Conservation (phyloP, 306 rosid genomes). For the Rosa multiflora region DNA sequence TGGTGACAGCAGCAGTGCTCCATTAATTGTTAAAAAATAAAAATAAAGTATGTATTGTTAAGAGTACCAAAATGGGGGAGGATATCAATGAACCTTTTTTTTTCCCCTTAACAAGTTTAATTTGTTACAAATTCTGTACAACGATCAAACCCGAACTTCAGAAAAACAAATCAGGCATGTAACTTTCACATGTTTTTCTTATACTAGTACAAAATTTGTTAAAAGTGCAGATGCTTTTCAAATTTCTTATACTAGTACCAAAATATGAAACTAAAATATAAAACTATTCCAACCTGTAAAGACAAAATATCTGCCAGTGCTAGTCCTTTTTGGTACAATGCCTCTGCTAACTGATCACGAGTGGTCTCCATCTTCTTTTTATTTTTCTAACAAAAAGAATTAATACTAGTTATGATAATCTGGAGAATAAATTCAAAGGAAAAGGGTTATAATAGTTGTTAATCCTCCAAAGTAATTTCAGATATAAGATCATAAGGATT, state of each 20-base stretch:
- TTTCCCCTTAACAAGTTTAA: background rate
- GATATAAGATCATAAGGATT: background rate
- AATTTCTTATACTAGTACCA: conserved; percentile 15
- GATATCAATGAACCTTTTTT: background rate
- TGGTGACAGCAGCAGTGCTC: background rate
- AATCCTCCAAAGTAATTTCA: background rate
- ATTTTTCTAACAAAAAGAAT: conserved; percentile 39
- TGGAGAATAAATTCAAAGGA: background rate
- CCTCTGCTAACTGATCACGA: conserved; percentile 88
- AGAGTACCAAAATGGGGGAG: background rate
- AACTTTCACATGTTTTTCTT: conserved; percentile 10
- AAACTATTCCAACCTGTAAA: conserved; percentile 54
- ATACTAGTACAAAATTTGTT: conserved; percentile 13
- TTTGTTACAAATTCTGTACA: background rate
- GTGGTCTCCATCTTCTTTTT: conserved; percentile 83
- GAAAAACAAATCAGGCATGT: background rate
- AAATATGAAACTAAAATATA: conserved; percentile 21
- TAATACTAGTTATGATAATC: background rate
- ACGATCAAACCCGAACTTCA: background rate
- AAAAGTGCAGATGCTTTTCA: background rate
- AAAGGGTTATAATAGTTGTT: background rate
- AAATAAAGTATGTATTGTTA: background rate
- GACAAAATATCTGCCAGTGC: conserved; percentile 74
- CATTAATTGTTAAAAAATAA: background rate
- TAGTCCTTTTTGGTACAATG: conserved; percentile 87